Percentiles rank a stretch among this genome's conserved stretches.
These are phyloP conservation scores for Ustanciosporium gigantosporum DNA, from an alignment of 1,284 basidiomycete genomes.

Conservation along the genomic window DNA sequence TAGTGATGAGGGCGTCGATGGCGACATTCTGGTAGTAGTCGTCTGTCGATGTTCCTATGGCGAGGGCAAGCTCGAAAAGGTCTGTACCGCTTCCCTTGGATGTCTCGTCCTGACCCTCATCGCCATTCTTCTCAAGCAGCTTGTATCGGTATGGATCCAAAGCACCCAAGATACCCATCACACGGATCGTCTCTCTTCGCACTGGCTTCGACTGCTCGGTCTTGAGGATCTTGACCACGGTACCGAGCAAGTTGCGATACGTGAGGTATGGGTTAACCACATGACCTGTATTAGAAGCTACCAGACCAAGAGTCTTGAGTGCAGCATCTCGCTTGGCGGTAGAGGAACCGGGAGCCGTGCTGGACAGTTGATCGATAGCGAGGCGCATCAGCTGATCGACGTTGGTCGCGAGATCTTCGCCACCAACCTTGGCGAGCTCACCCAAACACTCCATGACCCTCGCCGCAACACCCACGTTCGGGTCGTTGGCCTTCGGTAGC, in stretches of 20 bases:
- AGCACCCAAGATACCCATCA: constrained; percentile 95
- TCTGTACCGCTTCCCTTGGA: constrained; percentile 65
- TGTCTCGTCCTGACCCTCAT: constrained; percentile 69
- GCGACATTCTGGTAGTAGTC: constrained; percentile 98
- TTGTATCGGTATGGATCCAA: constrained; percentile 92
- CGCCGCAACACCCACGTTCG: constrained; percentile 84
- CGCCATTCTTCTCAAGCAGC: constrained; percentile 75
- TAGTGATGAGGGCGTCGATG: constrained; percentile 82
- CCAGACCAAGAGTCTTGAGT: constrained; percentile 87
- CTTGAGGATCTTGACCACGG: constrained; percentile 82
- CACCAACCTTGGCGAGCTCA: constrained; percentile 88
- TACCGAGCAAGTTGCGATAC: constrained; percentile 84
- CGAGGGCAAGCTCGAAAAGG: constrained; percentile 67
- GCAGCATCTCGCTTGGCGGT: constrained; percentile 77
- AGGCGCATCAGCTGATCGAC: constrained; percentile 87
- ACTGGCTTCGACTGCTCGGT: constrained; percentile 74
- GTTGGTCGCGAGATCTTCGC: constrained; percentile 83
- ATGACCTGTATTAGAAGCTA: constrained; percentile 93
- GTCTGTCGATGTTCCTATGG: constrained; percentile 66
- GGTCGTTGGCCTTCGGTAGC: constrained; percentile 82
- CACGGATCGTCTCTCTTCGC: constrained; percentile 84
- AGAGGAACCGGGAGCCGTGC: constrained; percentile 61
- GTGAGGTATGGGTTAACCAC: constrained; percentile 89
- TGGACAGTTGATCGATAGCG: constrained; percentile 83
- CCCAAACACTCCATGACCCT: constrained; percentile 93